Percentiles rank a stretch among this genome's conserved stretches.
phyloP scores from a whole-genome alignment of 768 basidiomycete species.

The Naganishia vishniacii region DNA sequence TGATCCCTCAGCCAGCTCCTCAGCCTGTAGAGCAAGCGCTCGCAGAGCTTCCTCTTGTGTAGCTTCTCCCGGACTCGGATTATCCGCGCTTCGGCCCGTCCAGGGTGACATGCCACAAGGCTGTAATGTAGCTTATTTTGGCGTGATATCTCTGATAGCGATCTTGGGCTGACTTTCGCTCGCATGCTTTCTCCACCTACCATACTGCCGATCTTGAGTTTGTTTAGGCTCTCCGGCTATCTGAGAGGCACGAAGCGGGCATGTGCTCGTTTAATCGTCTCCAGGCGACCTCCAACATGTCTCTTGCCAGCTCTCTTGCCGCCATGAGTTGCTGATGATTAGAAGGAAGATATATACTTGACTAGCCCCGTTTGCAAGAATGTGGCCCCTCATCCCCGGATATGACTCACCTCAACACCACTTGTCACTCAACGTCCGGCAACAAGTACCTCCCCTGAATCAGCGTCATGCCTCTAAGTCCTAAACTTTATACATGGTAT shows the following conservation, averaged over 20 bases:
- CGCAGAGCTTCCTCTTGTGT: too few species aligned
- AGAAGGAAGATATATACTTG: neutral
- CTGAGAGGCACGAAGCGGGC: neutral
- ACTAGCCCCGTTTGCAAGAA: neutral
- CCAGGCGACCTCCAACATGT: neutral
- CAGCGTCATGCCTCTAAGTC: neutral
- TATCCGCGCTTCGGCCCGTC: too few species aligned
- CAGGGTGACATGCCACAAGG: too few species aligned
- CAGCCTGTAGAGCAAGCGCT: too few species aligned
- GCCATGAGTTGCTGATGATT: neutral
- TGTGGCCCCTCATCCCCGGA: neutral
- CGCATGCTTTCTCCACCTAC: too few species aligned
- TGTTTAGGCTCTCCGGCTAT: constrained; percentile 21
- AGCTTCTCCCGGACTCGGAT: too few species aligned
- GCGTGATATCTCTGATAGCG: too few species aligned
- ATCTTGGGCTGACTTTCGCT: too few species aligned
- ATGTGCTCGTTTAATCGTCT: neutral
- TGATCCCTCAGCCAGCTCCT: too few species aligned
- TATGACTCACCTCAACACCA: neutral
- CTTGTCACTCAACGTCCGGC: neutral
- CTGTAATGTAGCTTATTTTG: too few species aligned
- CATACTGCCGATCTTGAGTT: neutral
- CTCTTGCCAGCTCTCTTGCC: too few species aligned
- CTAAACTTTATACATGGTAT: neutral
- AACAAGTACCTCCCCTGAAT: neutral